Evolutionary conservation across 495 filamentous ascomycete genomes (phyloP), one percentile per base, ranked within the genome.

Genomic region (Penicillium soppii): DNA sequence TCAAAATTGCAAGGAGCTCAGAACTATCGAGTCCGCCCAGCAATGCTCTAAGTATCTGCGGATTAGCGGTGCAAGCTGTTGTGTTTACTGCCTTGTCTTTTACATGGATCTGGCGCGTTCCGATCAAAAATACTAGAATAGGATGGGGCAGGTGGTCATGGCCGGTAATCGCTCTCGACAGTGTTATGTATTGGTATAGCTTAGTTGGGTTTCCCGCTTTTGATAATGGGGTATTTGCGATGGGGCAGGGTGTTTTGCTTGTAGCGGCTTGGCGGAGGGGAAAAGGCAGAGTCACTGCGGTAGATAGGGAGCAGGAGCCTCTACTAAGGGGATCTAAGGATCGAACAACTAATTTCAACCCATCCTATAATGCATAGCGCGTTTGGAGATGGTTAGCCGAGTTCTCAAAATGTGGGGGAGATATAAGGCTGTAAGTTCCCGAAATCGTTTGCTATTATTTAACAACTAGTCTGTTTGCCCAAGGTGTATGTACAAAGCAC

Each of bases 101-200:
- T 46, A 33, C 43, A 29, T 46, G 43, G 43, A 46, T 33, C 32
- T 46, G 43, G 43, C 43, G 27, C n/a, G 43, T 46, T 32, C 25
- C 43, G 15, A 33, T 46, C 12, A 26, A 46, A 15, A 33, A 46
- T 25, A 7, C 15, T 32, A 9, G 43, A 13, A 17, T 19, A 15
- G 43, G 3, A 3, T 46, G 26, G 25, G 25, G 27, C 7, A 3
- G 19, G 27, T 32, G 29, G 27, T 10, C 9, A 19, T 46, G 43
- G 43, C 27, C 26, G 1, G 17, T 29, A 16, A 26, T 25, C 22
- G 27, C 41, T 27, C 12, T 17, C 15, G 43, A 46, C 20, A 19
- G 17, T 46, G 15, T 46, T 27, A 33, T 32, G 43, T 46, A 46
- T 21, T 46, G 43, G 43, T 46, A 46, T 46, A 21, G 3, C 8